Percentiles rank a stretch among this genome's conserved stretches.
These are phyloP conservation scores for Oryza rufipogon DNA, from an alignment of 176 grass and related monocot genomes.

Conservation along the genomic window DNA sequence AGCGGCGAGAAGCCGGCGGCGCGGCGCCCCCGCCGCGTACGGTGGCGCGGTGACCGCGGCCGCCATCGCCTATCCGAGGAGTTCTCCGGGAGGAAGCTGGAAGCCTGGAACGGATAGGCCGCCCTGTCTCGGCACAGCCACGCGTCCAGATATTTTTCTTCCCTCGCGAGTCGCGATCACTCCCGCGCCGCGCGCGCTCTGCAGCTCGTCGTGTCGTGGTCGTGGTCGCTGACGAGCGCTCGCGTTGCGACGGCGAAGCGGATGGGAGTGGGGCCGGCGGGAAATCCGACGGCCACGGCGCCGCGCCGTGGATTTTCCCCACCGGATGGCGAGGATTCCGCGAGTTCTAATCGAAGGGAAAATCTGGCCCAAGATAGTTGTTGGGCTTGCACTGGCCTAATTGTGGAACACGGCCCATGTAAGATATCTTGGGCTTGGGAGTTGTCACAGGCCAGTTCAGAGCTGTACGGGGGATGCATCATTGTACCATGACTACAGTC, in stretches of 20 bases:
- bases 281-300: neutral
- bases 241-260: neutral
- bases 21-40: neutral
- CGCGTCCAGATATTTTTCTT: constrained; percentile 37
- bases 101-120: constrained; percentile 29
- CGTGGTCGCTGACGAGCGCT: neutral
- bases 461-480: neutral
- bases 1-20: neutral
- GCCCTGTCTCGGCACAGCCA: neutral
- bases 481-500: neutral
- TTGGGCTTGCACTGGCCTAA: neutral
- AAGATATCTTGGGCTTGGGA: neutral
- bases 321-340: neutral
- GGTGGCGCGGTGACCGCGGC: constrained; percentile 35
- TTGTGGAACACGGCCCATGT: neutral
- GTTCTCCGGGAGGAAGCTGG: neutral
- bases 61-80: constrained; percentile 33
- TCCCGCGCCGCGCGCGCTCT: neutral
- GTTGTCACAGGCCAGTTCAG: neutral
- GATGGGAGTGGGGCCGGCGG: neutral
- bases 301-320: neutral
- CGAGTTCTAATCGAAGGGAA: neutral
- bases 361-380: neutral
- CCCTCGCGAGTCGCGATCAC: neutral
- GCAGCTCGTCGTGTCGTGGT: neutral